phyloP scores from a whole-genome alignment of 305 asterid species.

The Ajuga reptans region DNA sequence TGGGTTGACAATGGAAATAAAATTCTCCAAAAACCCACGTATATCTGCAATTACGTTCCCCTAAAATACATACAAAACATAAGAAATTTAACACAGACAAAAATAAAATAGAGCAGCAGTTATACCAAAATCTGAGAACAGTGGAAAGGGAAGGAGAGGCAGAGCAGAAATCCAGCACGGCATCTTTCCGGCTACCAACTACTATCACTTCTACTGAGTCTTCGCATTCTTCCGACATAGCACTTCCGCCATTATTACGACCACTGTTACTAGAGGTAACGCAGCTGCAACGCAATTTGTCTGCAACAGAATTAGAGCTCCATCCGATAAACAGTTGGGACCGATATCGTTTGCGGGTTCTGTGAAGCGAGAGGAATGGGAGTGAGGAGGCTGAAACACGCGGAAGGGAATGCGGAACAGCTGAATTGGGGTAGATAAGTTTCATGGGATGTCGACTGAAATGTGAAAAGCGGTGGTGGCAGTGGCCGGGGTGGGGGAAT shows the following conservation, averaged over 20 bases:
- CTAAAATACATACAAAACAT: neutral
- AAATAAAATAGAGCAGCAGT: neutral
- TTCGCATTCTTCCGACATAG: constrained; percentile 30
- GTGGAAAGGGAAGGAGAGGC: constrained; percentile 57
- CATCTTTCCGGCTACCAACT: constrained; percentile 75
- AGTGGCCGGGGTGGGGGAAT: neutral
- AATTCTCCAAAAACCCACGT: neutral
- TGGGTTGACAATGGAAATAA: neutral
- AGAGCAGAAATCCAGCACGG: constrained; percentile 65
- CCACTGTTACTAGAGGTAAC: neutral
- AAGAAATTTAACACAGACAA: neutral
- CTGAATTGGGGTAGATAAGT: constrained; percentile 24
- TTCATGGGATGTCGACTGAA: constrained; percentile 25
- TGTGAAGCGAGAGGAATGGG: constrained; percentile 16
- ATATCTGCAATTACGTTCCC: no score
- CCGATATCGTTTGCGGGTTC: constrained; percentile 13
- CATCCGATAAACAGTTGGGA: constrained; percentile 20
- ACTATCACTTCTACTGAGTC: constrained; percentile 66
- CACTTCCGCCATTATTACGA: constrained; percentile 16
- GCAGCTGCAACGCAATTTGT: constrained; percentile 22
- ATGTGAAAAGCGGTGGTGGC: neutral
- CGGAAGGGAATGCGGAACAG: constrained; percentile 17
- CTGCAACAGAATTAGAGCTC: constrained; percentile 21
- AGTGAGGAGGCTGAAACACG: constrained; percentile 20
- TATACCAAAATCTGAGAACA: constrained; percentile 70